Conservation (phyloP, 345 rosid genomes). For the Anastatica hierochuntica region DNA sequence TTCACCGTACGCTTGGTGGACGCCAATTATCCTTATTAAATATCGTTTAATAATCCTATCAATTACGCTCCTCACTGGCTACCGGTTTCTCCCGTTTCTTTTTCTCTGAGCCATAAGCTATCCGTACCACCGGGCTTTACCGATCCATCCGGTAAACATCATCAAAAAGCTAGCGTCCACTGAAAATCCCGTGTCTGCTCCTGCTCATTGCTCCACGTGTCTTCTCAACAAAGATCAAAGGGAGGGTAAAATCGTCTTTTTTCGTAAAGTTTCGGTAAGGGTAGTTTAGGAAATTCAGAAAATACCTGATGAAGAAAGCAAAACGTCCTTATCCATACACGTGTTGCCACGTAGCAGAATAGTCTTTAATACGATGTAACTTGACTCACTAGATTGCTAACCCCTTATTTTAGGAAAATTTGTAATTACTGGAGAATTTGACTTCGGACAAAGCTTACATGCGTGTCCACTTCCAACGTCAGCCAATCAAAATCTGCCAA, state of each 20-base stretch:
- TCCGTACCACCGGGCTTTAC: conserved; percentile 34
- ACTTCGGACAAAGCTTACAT: conserved; percentile 22
- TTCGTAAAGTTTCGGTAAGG: neutral
- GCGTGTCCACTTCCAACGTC: conserved; percentile 16
- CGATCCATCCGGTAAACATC: conserved; percentile 21
- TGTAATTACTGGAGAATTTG: conserved; percentile 58
- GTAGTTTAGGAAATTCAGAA: conserved; percentile 3
- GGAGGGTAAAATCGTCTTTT: neutral
- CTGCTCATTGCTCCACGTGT: conserved; percentile 24
- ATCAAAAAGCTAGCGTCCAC: conserved; percentile 5
- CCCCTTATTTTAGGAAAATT: conserved; percentile 33
- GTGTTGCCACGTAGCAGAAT: conserved; percentile 16
- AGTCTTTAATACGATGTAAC: conserved; percentile 2
- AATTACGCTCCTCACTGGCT: conserved; percentile 22
- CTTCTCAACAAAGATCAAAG: neutral
- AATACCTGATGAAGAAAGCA: neutral
- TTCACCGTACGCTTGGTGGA: conserved; percentile 40
- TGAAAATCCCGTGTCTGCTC: conserved; percentile 7
- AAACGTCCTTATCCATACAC: conserved; percentile 16
- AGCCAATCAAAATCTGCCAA: conserved; percentile 24
- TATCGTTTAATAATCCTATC: conserved; percentile 25
- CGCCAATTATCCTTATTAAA: conserved; percentile 28
- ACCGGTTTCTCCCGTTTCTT: conserved; percentile 36
- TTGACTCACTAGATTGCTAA: conserved; percentile 8
- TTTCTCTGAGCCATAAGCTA: neutral